Percentiles rank a stretch among this genome's conserved stretches.
phyloP scores from a whole-genome alignment of 352 stramenopile genomes.

The Phytophthora sp. region DNA sequence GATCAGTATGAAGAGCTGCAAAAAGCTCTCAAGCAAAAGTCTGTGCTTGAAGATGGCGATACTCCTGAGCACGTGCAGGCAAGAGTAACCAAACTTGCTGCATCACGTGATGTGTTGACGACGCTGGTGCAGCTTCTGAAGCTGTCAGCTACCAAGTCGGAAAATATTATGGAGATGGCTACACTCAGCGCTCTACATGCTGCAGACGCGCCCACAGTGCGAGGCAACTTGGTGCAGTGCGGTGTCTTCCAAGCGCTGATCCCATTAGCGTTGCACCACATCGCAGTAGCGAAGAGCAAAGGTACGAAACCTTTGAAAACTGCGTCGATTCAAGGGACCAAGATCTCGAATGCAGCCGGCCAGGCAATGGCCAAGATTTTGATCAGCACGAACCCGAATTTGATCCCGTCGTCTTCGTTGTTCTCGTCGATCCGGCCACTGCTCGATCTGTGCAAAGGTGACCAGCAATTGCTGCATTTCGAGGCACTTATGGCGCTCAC shows the following conservation, averaged over 20 bases:
- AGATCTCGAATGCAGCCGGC: constrained; percentile 87
- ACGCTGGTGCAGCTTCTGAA: constrained; percentile 87
- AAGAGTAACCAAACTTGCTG: constrained; percentile 62
- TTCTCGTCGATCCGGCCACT: constrained; percentile 87
- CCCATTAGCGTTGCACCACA: constrained; percentile 59
- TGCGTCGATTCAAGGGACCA: constrained; percentile 73
- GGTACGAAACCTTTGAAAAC: constrained; percentile 39
- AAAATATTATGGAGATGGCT: constrained; percentile 83
- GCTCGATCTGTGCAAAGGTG: constrained; percentile 94
- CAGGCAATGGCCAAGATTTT: constrained; percentile 96
- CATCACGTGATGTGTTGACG: constrained; percentile 62
- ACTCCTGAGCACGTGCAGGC: constrained; percentile 70
- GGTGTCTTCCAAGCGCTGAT: constrained; percentile 81
- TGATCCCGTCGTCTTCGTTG: constrained; percentile 80
- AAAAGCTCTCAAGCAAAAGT: constrained; percentile 94
- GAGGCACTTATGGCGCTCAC: constrained; percentile 97
- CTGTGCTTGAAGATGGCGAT: constrained; percentile 92
- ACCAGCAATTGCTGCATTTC: constrained; percentile 91
- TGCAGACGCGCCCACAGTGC: constrained; percentile 64
- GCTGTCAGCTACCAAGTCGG: constrained; percentile 67
- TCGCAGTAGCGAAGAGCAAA: constrained; percentile 37
- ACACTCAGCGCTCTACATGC: constrained; percentile 73
- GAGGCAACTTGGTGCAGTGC: constrained; percentile 80
- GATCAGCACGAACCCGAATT: constrained; percentile 96
- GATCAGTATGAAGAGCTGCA: constrained; percentile 99